phyloP scores from a whole-genome alignment of 1,139 yeast genomes.

The Yamadazyma buinensis region DNA sequence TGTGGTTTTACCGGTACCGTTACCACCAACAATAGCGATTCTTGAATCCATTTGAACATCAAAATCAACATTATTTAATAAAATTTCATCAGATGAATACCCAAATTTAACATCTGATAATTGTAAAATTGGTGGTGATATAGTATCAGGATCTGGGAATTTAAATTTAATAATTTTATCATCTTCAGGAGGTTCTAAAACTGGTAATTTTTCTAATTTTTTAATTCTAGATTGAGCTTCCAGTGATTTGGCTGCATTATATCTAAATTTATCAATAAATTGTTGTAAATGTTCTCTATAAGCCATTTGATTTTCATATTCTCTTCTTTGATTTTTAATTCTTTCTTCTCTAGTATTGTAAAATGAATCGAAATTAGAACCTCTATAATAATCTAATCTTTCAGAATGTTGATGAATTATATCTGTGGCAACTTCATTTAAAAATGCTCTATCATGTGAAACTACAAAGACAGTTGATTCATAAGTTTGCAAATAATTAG shows the following conservation, averaged over 20 bases:
- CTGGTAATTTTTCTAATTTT: slow-evolving; percentile 89
- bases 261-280: slow-evolving; percentile 92
- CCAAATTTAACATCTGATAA: slow-evolving; percentile 86
- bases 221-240: slow-evolving; percentile 98
- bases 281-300: slow-evolving; percentile 88
- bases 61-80: slow-evolving; percentile 72
- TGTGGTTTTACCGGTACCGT: slow-evolving; percentile 99
- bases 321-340: slow-evolving; percentile 87
- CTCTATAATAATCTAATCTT: slow-evolving; percentile 92
- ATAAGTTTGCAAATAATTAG: slow-evolving; percentile 83
- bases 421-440: slow-evolving; percentile 97
- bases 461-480: slow-evolving; percentile 92
- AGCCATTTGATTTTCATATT: slow-evolving; percentile 96
- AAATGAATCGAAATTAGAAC: slow-evolving; percentile 89
- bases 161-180: slow-evolving; percentile 80
- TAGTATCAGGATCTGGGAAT: slow-evolving; percentile 91
- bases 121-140: slow-evolving; percentile 93
- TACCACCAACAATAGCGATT: slow-evolving; percentile 96
- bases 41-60: slow-evolving; percentile 93
- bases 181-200: slow-evolving; percentile 91
- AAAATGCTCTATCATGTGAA: slow-evolving; percentile 95
- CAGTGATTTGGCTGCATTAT: slow-evolving; percentile 94
- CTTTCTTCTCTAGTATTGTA: slow-evolving; percentile 94
- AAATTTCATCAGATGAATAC: slow-evolving; percentile 59
- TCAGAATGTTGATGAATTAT: slow-evolving; percentile 97